A percentile compares a stretch with the other conserved stretches of the same genome.
phyloP scores from a whole-genome alignment of 352 stramenopile genomes.

The Pythium periplocum region DNA sequence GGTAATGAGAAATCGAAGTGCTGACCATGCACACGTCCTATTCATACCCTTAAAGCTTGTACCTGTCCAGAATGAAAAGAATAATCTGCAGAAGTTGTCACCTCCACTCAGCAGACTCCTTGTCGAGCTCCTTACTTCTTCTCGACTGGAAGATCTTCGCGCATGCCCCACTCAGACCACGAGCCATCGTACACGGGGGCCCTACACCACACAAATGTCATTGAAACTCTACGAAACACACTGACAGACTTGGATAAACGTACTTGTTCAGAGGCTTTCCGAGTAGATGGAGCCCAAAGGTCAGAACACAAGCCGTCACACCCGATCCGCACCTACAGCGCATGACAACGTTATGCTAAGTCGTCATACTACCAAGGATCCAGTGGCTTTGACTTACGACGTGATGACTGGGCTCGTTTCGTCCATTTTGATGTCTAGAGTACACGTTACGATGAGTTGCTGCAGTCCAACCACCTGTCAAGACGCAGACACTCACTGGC shows the following conservation, averaged over 20 bases:
- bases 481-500: slow-evolving; percentile 28
- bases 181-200: slow-evolving; percentile 86
- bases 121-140: slow-evolving; percentile 13
- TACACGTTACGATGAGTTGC: slow-evolving; percentile 6
- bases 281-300: slow-evolving; percentile 57
- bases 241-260: no score
- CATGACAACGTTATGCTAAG: not conserved
- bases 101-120: not conserved
- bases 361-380: no score
- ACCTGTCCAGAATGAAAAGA: no score
- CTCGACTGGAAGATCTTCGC: slow-evolving; percentile 51
- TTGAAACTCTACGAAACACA: slow-evolving; percentile 5
- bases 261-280: slow-evolving; percentile 70
- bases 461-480: not conserved
- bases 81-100: no score
- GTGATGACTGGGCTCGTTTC: slow-evolving; percentile 60
- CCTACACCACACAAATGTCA: slow-evolving; percentile 18
- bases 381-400: slow-evolving; percentile 25
- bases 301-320: slow-evolving; percentile 58
- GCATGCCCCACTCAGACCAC: slow-evolving; percentile 83
- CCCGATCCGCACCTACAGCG: slow-evolving; percentile 62
- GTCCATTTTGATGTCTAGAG: slow-evolving; percentile 49
- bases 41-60: no score
- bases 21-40: no score
- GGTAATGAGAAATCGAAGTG: no score